Evolutionary conservation across 331 rosid genomes (phyloP), one percentile per base, ranked within the genome.

Genomic region (Malus hybrid): DNA sequence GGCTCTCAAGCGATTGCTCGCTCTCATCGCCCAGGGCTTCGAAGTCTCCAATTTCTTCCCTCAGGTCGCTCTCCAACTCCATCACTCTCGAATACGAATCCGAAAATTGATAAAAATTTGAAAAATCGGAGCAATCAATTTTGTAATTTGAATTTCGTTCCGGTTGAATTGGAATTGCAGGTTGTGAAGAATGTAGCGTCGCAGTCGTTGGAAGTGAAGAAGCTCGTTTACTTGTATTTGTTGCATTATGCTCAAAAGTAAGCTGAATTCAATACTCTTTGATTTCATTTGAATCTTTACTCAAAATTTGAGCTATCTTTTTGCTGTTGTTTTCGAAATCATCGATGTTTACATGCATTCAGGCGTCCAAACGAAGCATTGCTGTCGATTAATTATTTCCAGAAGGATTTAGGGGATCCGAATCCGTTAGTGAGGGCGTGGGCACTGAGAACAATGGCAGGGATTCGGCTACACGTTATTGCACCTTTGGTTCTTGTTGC

Each of bases 281-380:
- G 44, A 22, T 36, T 20, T 73, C 5, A 11, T 9, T 4, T 44
- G n/a, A 9, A 12, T 61, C 6, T 64, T 62, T 50, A 36, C 8
- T 5, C 29, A 4, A 12, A 61, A 4, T 34, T 27, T 44, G n/a
- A 61, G 44, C 16, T 42, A 1, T 34, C 2, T 34, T 34, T 3
- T 29, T 63, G 18, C 34, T 24, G 22, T 36, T 61, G 55, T 5
- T 50, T 50, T 50, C 42, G 42, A 36, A 36, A 36, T 52, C 3
- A 22, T 50, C 1, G n/a, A 31, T 19, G 61, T 63, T n/a, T 74
- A 29, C 28, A 2, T 46, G 5, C 4, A 57, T 33, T 50, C 20
- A 95, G 99, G 97, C 96, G 93, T 77, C 97, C 97, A 57, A 89
- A 90, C 77, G 99, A 95, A 85, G 99, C 90, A 1, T 85, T 95